phyloP scores from a whole-genome alignment of 2,329 filamentous ascomycete species.

The Blastomyces silverae region DNA sequence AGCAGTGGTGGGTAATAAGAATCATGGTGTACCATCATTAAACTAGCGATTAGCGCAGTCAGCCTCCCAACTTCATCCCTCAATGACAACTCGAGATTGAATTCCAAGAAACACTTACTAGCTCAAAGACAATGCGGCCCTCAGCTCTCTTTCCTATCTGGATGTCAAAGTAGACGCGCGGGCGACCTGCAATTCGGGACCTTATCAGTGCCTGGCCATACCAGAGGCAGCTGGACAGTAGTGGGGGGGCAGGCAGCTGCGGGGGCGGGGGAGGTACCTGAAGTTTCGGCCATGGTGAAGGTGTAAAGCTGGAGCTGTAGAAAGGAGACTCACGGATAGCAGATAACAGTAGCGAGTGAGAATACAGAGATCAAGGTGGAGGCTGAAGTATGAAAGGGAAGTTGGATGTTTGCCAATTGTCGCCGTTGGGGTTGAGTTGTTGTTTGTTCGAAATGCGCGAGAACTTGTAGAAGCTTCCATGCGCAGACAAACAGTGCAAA shows the following conservation, averaged over 20 bases:
- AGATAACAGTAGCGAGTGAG: slow-evolving; percentile 10
- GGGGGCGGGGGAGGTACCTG: slow-evolving; percentile 26
- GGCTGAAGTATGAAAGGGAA: slow-evolving; percentile 8
- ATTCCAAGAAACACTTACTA: slow-evolving; percentile 47
- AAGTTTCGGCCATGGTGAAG: slow-evolving; percentile 33
- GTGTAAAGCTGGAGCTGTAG: background rate
- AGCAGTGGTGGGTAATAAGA: background rate
- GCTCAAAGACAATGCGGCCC: slow-evolving; percentile 80
- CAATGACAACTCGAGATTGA: slow-evolving; percentile 26
- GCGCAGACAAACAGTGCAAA: slow-evolving; percentile 23
- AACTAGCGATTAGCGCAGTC: slow-evolving; percentile 33
- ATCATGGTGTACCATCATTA: slow-evolving; percentile 41
- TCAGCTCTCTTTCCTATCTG: slow-evolving; percentile 65
- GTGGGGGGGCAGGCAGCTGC: background rate
- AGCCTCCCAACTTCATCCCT: slow-evolving; percentile 27
- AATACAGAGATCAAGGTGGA: slow-evolving; percentile 14
- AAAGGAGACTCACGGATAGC: slow-evolving; percentile 12
- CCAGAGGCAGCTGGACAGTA: background rate
- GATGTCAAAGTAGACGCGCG: slow-evolving; percentile 90
- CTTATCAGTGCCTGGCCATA: slow-evolving; percentile 6
- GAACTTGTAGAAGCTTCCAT: slow-evolving; percentile 41
- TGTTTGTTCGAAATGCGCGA: slow-evolving; percentile 16
- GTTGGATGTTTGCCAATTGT: background rate
- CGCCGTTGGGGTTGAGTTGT: background rate
- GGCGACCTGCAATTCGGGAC: slow-evolving; percentile 46